Base-by-base conservation (phyloP, 2,329 filamentous ascomycete genomes). In the Thelonectria olida region DNA sequence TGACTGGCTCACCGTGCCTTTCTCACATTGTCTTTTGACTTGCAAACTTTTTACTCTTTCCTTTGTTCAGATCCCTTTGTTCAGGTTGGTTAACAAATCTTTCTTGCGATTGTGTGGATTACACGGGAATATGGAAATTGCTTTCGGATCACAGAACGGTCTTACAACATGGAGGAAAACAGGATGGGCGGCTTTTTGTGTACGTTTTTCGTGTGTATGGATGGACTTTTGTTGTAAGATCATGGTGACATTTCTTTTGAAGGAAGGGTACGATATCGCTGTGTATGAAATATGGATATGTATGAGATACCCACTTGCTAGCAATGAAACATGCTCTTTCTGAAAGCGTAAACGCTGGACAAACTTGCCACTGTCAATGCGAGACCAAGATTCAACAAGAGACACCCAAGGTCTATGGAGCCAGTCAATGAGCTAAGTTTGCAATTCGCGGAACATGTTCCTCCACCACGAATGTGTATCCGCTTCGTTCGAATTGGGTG, bases 361-460 rank as follows among this genome's bases (percentile, higher is more conserved):
- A 22, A 8, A 17, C 48, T 22, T 39, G 22, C 15, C 34, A 36
- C 27, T n/a, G n/a, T n/a, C 3, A 8, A 28, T 48, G 25, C 5
- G 20, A 22, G 2, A 5, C 45, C 31, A 54, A 25, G 52, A 50
- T n/a, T n/a, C n/a, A n/a, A n/a, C n/a, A n/a, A n/a, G n/a, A n/a
- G n/a, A n/a, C n/a, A n/a, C n/a, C n/a, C n/a, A n/a, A n/a, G n/a
- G n/a, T n/a, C n/a, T 58, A 31, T 55, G 50, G 54, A 62, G 44
- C 5, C 3, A 27, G 6, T 10, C n/a, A 38, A 19, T 27, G 13
- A 19, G 13, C 64, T 73, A 78, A 41, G 64, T 61, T 58, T 73
- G 67, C 61, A 78, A 17, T 38, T 78, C 73, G n/a, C 67, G 56
- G 50, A 71, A 72, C 27, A 78, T 7, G 12, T 38, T 65, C 10